Evolutionary conservation across 441 rosid species (phyloP).

Genomic region (Euphorbia schlechtendalii): DNA sequence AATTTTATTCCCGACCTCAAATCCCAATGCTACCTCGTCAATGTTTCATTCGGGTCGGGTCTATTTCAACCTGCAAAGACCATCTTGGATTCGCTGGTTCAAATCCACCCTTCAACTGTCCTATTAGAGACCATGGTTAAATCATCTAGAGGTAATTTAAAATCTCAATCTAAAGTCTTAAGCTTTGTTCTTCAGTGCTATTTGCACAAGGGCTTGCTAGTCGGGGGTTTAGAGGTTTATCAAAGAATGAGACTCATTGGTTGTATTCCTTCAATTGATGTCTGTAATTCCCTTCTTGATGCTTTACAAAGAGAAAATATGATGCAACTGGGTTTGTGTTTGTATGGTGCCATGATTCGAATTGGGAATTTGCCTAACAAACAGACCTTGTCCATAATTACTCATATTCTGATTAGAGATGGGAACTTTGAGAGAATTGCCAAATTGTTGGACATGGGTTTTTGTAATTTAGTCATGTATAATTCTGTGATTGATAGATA

Average conservation of each 20-base stretch:
- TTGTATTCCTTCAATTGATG: slow-evolving; percentile 31
- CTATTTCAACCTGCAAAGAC: slow-evolving; percentile 27
- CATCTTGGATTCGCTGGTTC: slow-evolving; percentile 35
- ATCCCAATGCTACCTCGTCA: slow-evolving; percentile 42
- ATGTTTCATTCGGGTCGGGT: slow-evolving; percentile 28
- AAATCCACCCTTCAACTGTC: slow-evolving; percentile 23
- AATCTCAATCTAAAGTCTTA: slow-evolving; percentile 27
- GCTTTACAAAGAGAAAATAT: slow-evolving; percentile 31
- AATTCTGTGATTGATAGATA: slow-evolving; percentile 43
- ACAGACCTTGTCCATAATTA: slow-evolving; percentile 44
- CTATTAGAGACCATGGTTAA: slow-evolving; percentile 37
- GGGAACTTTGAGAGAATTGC: slow-evolving; percentile 41
- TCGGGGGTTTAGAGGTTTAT: slow-evolving; percentile 44
- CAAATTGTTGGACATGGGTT: slow-evolving; percentile 39
- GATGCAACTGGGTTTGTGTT: slow-evolving; percentile 42
- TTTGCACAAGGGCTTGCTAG: slow-evolving; percentile 30
- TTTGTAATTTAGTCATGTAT: slow-evolving; percentile 44
- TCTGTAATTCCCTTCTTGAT: slow-evolving; percentile 47
- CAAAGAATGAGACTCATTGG: slow-evolving; percentile 31
- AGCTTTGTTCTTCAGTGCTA: slow-evolving; percentile 43
- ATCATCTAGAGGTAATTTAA: slow-evolving; percentile 40
- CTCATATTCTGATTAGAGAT: slow-evolving; percentile 38
- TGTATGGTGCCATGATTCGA: slow-evolving; percentile 47
- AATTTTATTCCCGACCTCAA: slow-evolving; percentile 49
- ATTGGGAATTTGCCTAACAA: slow-evolving; percentile 31